These are phyloP conservation scores for Cordyceps sp. DNA, from an alignment of 2,329 filamentous ascomycete species.

Conservation along the genomic window DNA sequence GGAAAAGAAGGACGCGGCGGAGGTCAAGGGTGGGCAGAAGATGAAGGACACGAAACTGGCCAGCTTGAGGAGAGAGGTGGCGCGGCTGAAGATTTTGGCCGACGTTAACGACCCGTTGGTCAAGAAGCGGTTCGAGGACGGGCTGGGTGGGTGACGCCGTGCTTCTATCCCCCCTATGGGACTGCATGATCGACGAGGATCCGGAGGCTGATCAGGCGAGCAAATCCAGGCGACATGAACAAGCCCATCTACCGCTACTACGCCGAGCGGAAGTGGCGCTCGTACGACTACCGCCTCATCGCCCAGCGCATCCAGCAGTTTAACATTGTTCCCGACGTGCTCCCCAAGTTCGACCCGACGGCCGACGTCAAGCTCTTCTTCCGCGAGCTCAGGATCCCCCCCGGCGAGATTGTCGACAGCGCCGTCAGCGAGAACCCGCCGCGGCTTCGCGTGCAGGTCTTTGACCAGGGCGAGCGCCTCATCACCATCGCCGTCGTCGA, in stretches of 20 bases:
- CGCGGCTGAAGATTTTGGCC: conserved; percentile 70
- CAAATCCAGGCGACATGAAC: conserved; percentile 64
- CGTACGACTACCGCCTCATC: conserved; percentile 63
- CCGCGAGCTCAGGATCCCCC: conserved; percentile 48
- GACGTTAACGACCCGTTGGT: conserved; percentile 92
- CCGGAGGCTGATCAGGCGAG: neutral
- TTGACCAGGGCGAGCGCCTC: conserved; percentile 64
- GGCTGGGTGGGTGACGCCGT: conserved; percentile 66
- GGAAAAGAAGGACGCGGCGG: conserved; percentile 37
- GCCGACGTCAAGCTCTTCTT: conserved; percentile 76
- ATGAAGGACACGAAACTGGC: conserved; percentile 50
- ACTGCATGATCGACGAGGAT: too few species aligned
- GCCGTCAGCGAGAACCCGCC: conserved; percentile 56
- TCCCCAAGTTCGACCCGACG: conserved; percentile 61
- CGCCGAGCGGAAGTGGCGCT: conserved; percentile 73
- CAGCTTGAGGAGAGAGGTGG: conserved; percentile 55
- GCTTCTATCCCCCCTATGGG: too few species aligned
- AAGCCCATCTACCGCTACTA: conserved; percentile 92
- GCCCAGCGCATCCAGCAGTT: conserved; percentile 78
- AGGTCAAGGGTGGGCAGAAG: conserved; percentile 42
- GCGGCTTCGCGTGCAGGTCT: conserved; percentile 68
- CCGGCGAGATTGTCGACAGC: conserved; percentile 66
- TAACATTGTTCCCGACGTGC: conserved; percentile 72
- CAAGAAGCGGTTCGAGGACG: conserved; percentile 89
- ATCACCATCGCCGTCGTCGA: conserved; percentile 78